Conservation (phyloP, 176 grass and related monocot genomes). For the Carex cristatella region DNA sequence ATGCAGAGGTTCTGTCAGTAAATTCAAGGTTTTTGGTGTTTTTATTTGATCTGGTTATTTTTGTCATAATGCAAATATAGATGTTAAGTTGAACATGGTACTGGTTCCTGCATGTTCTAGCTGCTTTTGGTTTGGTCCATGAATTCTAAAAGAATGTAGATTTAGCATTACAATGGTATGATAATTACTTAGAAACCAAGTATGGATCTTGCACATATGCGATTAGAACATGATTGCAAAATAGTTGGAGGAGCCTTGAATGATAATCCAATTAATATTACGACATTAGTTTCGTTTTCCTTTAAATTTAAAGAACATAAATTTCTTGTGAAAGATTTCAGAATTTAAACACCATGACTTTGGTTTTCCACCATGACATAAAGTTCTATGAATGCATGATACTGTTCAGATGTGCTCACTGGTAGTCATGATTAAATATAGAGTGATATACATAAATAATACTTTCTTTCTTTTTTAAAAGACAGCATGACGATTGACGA, state of each 20-base stretch:
- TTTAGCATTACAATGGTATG: not conserved
- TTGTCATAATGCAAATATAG: constrained; percentile 13
- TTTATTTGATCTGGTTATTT: not conserved
- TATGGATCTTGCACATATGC: not conserved
- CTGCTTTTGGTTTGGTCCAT: not conserved
- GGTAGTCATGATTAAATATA: not conserved
- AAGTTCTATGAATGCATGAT: constrained; percentile 8
- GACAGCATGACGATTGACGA: not conserved
- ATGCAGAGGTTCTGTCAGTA: constrained; percentile 82
- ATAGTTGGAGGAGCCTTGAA: not conserved
- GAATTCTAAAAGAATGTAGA: not conserved
- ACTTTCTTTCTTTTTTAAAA: not conserved
- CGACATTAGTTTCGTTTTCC: not conserved
- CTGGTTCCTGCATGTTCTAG: not conserved
- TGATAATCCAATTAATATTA: not conserved
- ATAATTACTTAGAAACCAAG: not conserved
- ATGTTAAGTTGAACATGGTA: not conserved
- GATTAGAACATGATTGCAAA: not conserved
- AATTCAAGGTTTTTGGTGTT: constrained; percentile 4
- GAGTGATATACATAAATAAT: too few species aligned
- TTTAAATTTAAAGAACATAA: not conserved
- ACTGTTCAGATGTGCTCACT: not conserved
- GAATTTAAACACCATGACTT: not conserved
- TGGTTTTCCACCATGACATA: not conserved
- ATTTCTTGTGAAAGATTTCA: not conserved